Evolutionary conservation across 176 grass and related monocot genomes (phyloP).

Genomic region (Musa beccarii): DNA sequence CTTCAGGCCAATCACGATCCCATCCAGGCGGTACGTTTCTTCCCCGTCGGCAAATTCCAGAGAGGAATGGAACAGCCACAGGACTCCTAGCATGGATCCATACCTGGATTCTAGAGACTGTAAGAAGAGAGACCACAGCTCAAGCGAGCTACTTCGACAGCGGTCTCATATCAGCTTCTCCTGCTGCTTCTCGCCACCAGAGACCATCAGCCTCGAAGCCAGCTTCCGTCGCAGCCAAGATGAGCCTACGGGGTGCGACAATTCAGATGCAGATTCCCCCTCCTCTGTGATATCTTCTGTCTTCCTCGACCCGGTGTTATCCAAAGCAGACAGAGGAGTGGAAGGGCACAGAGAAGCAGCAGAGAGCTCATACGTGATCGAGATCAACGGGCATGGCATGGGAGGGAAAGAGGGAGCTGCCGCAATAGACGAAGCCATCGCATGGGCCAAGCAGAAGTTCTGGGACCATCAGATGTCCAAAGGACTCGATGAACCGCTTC

Average conservation of each 20-base stretch:
- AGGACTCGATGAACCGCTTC: background rate
- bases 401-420: constrained; percentile 7
- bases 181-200: constrained; percentile 16
- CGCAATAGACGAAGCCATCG: constrained; percentile 14
- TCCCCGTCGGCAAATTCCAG: background rate
- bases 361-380: background rate
- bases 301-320: background rate
- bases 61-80: constrained; percentile 1
- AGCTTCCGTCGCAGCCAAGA: background rate
- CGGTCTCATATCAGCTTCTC: constrained; percentile 6
- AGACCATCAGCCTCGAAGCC: constrained; percentile 11
- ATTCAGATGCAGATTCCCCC: background rate
- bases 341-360: background rate
- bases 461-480: background rate
- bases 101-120: background rate
- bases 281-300: constrained; percentile 4
- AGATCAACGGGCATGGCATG: background rate
- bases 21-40: background rate
- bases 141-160: background rate
- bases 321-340: background rate
- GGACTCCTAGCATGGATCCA: background rate
- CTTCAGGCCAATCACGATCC: constrained; percentile 4
- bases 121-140: background rate
- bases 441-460: constrained; percentile 15
- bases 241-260: background rate